Percentiles rank a stretch among this genome's conserved stretches.
Evolutionary conservation across 2,329 filamentous ascomycete species (phyloP).

Genomic region (Epichloe bromicola): DNA sequence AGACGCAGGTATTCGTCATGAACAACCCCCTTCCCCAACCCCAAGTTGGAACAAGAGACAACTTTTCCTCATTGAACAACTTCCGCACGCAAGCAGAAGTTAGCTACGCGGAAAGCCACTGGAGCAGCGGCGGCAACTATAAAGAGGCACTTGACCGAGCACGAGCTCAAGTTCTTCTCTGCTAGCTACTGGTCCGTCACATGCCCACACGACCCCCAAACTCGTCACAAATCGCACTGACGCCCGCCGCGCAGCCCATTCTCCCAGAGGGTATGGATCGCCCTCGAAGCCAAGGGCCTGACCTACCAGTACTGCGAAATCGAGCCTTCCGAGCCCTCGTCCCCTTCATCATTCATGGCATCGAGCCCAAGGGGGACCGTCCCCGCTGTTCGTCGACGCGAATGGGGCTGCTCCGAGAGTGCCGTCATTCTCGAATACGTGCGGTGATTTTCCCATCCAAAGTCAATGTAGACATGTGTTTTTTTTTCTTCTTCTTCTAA

Average conservation of each 20-base stretch:
- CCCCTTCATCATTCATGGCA: conserved; percentile 30
- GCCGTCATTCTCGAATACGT: conserved; percentile 76
- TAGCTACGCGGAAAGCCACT: conserved; percentile 57
- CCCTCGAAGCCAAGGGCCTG: no score
- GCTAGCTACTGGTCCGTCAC: conserved; percentile 64
- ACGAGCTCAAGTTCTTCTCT: conserved; percentile 64
- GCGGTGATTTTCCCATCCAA: conserved; percentile 15
- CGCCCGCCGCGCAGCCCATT: no score
- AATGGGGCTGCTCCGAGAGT: conserved; percentile 75
- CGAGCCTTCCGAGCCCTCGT: no score
- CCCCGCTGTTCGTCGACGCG: conserved; percentile 62
- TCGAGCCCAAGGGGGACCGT: conserved; percentile 60
- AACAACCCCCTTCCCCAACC: no score
- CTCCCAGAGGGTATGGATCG: no score
- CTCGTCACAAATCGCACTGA: no score
- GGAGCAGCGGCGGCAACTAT: conserved; percentile 57
- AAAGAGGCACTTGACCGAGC: conserved; percentile 55
- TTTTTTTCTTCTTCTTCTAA: not conserved
- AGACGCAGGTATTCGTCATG: no score
- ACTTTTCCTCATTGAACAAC: no score
- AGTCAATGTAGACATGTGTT: not conserved
- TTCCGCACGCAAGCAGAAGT: conserved; percentile 37
- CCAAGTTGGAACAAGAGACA: no score
- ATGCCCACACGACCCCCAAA: no score
- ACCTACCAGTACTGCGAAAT: no score